These are phyloP conservation scores for Iberis pinnata DNA, from an alignment of 345 rosid genomes.

Conservation along the genomic window DNA sequence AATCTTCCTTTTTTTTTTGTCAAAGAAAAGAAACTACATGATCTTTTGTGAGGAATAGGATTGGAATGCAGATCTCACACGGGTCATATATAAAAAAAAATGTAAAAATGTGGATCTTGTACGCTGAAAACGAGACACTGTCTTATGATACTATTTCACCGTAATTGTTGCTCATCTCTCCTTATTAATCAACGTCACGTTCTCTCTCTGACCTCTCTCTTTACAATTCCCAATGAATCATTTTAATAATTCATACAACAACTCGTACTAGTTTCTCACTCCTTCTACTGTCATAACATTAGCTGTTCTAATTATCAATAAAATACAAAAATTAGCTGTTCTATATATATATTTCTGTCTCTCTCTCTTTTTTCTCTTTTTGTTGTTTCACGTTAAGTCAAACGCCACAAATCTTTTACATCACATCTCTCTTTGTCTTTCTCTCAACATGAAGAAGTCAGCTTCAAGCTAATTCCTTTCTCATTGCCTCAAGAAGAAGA, in stretches of 20 bases:
- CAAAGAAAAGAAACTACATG: no score
- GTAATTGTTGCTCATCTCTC: conserved; percentile 1
- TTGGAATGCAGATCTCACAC: no score
- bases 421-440: conserved; percentile 16
- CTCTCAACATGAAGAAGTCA: conserved; percentile 21
- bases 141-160: no score
- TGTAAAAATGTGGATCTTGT: no score
- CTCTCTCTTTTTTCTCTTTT: conserved; percentile 8
- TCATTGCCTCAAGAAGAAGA: conserved; percentile 3
- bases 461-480: conserved; percentile 19
- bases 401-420: conserved; percentile 29
- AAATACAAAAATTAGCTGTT: no score
- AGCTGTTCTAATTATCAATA: no score
- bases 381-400: conserved; percentile 26
- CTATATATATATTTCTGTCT: neutral
- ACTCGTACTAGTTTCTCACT: neutral
- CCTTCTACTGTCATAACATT: conserved; percentile 16
- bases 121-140: no score
- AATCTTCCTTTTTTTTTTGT: no score
- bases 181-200: no score
- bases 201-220: conserved; percentile 14
- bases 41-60: no score
- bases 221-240: conserved; percentile 23
- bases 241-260: conserved; percentile 1
- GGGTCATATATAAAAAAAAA: no score